A percentile compares a stretch with the other conserved stretches of the same genome.
phyloP scores from a whole-genome alignment of 2,329 filamentous ascomycete species.

The Microcyclospora tardicrescens region DNA sequence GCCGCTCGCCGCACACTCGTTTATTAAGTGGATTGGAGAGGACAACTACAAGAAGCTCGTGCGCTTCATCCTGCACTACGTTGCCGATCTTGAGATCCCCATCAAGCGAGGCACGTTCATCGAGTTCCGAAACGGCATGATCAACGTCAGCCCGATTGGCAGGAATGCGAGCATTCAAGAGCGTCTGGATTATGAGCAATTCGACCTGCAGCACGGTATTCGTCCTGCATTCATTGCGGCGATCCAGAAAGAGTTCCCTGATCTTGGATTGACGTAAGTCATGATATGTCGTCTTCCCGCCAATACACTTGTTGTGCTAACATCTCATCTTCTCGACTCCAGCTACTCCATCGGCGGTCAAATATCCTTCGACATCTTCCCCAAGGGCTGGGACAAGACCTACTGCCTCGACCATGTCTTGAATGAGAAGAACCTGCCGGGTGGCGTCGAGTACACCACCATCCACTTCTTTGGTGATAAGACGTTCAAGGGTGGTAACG shows the following conservation, averaged over 20 bases:
- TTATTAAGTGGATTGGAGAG: conserved; percentile 88
- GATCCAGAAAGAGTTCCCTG: conserved; percentile 67
- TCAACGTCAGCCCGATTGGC: conserved; percentile 73
- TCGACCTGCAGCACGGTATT: conserved; percentile 65
- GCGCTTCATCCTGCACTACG: conserved; percentile 65
- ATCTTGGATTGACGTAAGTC: conserved; percentile 71
- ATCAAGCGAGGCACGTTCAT: conserved; percentile 74
- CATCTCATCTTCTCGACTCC: neutral
- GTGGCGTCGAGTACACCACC: conserved; percentile 64
- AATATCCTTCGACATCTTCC: conserved; percentile 98
- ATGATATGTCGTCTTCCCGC: neutral
- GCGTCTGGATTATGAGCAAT: conserved; percentile 68
- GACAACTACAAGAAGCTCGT: conserved; percentile 67
- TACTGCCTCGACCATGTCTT: conserved; percentile 87
- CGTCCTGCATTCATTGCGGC: conserved; percentile 62
- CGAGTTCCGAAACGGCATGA: conserved; percentile 85
- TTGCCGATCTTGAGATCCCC: conserved; percentile 72
- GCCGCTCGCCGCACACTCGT: conserved; percentile 63
- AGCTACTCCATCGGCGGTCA: conserved; percentile 92
- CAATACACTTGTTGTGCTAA: neutral
- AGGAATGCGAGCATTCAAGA: conserved; percentile 74
- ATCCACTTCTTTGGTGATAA: conserved; percentile 99
- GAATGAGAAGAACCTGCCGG: conserved; percentile 52
- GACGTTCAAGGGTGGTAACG: conserved; percentile 79
- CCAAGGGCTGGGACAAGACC: conserved; percentile 94